Evolutionary conservation across 495 filamentous ascomycete species (phyloP), one percentile per base, ranked within the genome.

Genomic region (Pyrenula massariospora): DNA sequence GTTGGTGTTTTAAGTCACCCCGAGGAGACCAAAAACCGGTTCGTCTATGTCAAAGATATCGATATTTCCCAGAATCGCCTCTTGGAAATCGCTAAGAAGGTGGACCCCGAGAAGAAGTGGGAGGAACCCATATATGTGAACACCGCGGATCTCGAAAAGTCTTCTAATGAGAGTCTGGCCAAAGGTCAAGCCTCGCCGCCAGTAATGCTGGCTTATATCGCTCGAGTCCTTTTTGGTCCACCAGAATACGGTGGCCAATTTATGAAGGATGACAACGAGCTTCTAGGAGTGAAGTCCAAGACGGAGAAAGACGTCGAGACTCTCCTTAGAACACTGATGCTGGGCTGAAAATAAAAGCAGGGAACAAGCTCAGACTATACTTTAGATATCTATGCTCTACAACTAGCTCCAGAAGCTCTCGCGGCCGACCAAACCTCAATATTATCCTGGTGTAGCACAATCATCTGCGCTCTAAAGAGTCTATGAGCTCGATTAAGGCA

Each of bases 11-110:
- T 72, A 36, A 54, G 56, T 12, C 56, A 70, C 48, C 64, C 58
- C 0, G 59, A 60, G 0, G 67, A 65, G 55, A 70, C 70, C 12
- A 57, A 62, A 49, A 72, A 72, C 55, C 62, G 61, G 10, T 48
- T 55, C 8, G 64, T 70, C 5, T 61, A 63, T 25, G 57, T 72
- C 8, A 55, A 58, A 19, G 62, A 61, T 24, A 48, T 60, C 55
- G 55, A 52, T 8, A 59, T 59, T 11, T 56, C 59, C n/a, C 65
- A 67, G 55, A 69, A 64, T 24, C 52, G 67, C 50, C 55, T 70
- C 15, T 54, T 71, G 0, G 61, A 59, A 3, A 58, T 76, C 5
- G n/a, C n/a, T n/a, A 76, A 81, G 55, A 77, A 77, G 62, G 71
- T n/a, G n/a, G n/a, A 73, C 58, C 57, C 74, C 25, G 70, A 70